These are phyloP conservation scores for Neonectria ditissima DNA, from an alignment of 2,329 filamentous ascomycete genomes.

Conservation along the genomic window DNA sequence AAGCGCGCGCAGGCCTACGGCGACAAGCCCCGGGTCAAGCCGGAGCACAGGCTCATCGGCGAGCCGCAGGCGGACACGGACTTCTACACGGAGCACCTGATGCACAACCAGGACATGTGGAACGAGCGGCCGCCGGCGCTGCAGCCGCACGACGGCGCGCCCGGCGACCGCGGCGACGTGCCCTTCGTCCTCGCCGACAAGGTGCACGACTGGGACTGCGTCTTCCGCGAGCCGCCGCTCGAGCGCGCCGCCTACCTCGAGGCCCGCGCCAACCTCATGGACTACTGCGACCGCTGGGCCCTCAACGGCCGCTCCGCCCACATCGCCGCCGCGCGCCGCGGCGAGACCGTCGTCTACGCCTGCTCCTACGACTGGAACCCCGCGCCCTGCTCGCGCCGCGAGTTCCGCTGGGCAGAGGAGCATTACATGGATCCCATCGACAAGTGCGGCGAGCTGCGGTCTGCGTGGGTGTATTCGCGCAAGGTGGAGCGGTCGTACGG, in stretches of 20 bases:
- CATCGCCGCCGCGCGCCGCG: constrained; percentile 20
- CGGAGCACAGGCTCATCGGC: not conserved
- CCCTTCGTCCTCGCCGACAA: not conserved
- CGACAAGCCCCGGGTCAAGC: too few relatives aligned
- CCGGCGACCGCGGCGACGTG: not conserved
- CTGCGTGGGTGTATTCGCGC: not conserved
- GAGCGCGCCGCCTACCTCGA: not conserved
- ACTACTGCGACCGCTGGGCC: constrained; percentile 18
- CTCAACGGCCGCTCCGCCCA: constrained; percentile 2
- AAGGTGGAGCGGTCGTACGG: constrained; percentile 5
- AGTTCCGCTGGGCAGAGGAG: constrained; percentile 1
- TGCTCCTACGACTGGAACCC: not conserved
- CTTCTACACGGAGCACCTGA: not conserved
- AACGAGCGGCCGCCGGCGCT: not conserved
- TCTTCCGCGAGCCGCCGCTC: constrained; percentile 9
- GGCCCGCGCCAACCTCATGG: constrained; percentile 10
- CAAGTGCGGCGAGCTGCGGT: constrained; percentile 5
- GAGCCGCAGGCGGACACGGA: not conserved
- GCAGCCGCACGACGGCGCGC: not conserved
- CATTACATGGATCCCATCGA: not conserved
- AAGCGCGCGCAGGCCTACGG: not conserved
- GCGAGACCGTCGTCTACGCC: constrained; percentile 9
- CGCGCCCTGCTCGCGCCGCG: not conserved
- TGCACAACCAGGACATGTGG: not conserved
- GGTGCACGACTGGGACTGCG: constrained; percentile 1